Conservation (phyloP, 345 rosid genomes). For the Noccaea bulbosa region DNA sequence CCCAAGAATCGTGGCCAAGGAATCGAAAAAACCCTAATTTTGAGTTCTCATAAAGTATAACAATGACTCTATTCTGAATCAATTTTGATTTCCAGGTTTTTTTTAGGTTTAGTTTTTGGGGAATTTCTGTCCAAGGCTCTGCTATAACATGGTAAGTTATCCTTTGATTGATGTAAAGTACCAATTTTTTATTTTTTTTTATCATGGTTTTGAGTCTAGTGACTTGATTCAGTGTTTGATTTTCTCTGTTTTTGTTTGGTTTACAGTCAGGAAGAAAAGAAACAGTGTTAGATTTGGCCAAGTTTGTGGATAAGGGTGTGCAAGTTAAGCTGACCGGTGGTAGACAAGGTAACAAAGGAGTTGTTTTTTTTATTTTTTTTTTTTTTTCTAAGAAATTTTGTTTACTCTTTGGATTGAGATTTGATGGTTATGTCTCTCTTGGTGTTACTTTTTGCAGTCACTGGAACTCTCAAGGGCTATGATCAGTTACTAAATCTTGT, state of each 20-base stretch:
- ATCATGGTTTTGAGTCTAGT: background rate
- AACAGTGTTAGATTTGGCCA: constrained; percentile 93
- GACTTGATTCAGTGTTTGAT: background rate
- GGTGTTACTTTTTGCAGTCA: constrained; percentile 57
- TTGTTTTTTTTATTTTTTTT: too few relatives aligned
- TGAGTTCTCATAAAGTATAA: background rate
- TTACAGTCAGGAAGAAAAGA: constrained; percentile 91
- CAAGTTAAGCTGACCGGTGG: constrained; percentile 99
- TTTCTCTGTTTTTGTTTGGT: constrained; percentile 7
- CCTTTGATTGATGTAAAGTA: constrained; percentile 8
- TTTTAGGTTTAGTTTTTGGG: background rate
- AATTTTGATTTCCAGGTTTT: constrained; percentile 20
- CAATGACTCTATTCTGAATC: background rate
- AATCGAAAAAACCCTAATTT: constrained; percentile 17
- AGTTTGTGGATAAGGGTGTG: constrained; percentile 98
- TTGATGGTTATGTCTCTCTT: constrained; percentile 1
- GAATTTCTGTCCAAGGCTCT: background rate
- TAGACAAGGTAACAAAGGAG: constrained; percentile 66
- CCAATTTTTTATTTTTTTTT: background rate
- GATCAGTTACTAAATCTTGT: constrained; percentile 96
- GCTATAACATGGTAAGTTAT: constrained; percentile 31
- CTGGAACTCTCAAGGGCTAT: constrained; percentile 93
- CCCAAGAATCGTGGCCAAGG: background rate
- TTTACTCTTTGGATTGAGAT: background rate
- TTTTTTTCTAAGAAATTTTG: background rate